A percentile compares a stretch with the other conserved stretches of the same genome.
Evolutionary conservation across 2,329 filamentous ascomycete species (phyloP).

Genomic region (Emergomyces africanus): DNA sequence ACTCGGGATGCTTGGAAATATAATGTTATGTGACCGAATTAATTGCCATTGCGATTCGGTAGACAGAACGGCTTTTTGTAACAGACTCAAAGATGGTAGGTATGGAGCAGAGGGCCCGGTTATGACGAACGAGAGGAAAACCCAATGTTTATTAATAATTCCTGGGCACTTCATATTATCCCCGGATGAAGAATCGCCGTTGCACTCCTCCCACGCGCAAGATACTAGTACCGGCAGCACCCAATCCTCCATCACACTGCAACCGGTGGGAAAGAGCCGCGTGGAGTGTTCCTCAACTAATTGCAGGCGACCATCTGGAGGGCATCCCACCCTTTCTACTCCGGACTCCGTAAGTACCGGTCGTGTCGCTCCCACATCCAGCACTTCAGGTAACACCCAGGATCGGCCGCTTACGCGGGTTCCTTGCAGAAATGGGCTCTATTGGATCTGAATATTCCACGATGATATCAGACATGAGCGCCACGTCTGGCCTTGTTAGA

Average conservation of each 20-base stretch:
- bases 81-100: neutral
- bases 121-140: neutral
- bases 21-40: neutral
- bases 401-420: constrained; percentile 5
- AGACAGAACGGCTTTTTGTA: neutral
- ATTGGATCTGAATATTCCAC: constrained; percentile 8
- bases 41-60: too few species aligned
- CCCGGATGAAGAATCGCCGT: neutral
- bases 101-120: too few species aligned
- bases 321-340: neutral
- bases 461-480: constrained; percentile 6
- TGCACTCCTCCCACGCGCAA: neutral
- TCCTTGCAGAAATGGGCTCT: constrained; percentile 8
- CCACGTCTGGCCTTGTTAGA: constrained; percentile 4
- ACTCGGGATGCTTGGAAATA: too few species aligned
- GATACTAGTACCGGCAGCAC: neutral
- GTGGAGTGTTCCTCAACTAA: neutral
- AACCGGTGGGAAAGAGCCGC: neutral
- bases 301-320: neutral
- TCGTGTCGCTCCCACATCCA: neutral
- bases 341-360: neutral
- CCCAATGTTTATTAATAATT: neutral
- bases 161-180: neutral
- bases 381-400: neutral
- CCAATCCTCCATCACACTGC: neutral